These are phyloP conservation scores for Zarea fungicola DNA, from an alignment of 2,329 filamentous ascomycete species.

Conservation along the genomic window DNA sequence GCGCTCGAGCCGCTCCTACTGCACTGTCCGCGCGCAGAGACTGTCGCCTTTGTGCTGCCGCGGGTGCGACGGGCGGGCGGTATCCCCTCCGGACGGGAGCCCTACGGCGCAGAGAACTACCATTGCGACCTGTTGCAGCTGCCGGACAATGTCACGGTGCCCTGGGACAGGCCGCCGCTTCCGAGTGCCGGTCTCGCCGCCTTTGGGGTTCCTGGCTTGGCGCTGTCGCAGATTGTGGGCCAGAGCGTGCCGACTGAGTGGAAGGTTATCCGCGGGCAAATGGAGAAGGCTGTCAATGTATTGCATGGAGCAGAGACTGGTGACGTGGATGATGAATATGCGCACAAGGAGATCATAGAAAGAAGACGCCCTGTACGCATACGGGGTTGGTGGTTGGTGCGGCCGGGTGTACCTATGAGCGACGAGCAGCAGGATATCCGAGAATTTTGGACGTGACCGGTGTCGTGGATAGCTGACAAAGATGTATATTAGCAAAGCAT, in stretches of 20 bases:
- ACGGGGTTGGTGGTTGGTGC: slow-evolving; percentile 20
- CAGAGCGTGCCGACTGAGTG: slow-evolving; percentile 14
- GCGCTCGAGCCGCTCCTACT: slow-evolving; percentile 19
- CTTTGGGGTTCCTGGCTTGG: neutral
- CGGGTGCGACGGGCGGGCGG: slow-evolving; percentile 22
- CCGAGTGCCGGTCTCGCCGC: slow-evolving; percentile 9
- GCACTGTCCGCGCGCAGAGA: slow-evolving; percentile 21
- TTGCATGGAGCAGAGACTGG: neutral
- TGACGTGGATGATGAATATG: neutral
- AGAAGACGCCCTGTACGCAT: slow-evolving; percentile 3
- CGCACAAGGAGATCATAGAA: neutral
- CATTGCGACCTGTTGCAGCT: slow-evolving; percentile 18
- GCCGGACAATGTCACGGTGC: slow-evolving; percentile 19
- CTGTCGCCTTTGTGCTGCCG: slow-evolving; percentile 24
- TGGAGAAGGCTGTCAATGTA: slow-evolving; percentile 16
- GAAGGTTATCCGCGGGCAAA: slow-evolving; percentile 17
- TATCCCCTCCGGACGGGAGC: slow-evolving; percentile 23
- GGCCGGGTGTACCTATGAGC: slow-evolving; percentile 15
- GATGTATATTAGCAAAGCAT: too few relatives aligned
- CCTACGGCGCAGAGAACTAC: slow-evolving; percentile 18
- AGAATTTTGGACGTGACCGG: slow-evolving; percentile 13
- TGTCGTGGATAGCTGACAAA: too few relatives aligned
- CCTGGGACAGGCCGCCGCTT: slow-evolving; percentile 19
- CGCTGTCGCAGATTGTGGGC: neutral
- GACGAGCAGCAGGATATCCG: slow-evolving; percentile 15